These are phyloP conservation scores for Colletotrichum navitas DNA, from an alignment of 2,329 filamentous ascomycete genomes.

Conservation along the genomic window DNA sequence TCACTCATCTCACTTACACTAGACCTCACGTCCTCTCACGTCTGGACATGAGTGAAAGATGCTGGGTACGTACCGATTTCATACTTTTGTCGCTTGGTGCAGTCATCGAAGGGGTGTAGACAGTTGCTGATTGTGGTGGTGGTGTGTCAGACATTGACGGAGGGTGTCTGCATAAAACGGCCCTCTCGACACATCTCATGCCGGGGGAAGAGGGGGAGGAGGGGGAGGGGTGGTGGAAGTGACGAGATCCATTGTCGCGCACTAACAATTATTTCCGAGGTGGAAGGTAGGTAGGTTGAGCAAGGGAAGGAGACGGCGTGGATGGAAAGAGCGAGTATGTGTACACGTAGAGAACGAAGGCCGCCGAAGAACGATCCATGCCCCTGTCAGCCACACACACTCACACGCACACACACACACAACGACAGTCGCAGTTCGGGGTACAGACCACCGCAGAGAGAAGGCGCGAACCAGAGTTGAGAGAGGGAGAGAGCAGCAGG, in stretches of 20 bases:
- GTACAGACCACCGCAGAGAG: conserved; percentile 19
- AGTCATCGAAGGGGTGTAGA: background rate
- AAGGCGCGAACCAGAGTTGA: background rate
- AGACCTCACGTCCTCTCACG: conserved; percentile 12
- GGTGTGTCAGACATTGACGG: conserved; percentile 1
- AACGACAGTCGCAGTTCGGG: conserved; percentile 14
- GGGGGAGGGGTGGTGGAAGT: conserved; percentile 1
- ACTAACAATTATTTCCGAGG: conserved; percentile 40
- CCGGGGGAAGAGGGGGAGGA: background rate
- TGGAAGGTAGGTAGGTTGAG: conserved; percentile 23
- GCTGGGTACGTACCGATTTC: conserved; percentile 16
- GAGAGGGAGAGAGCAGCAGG: conserved; percentile 4
- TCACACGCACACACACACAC: background rate
- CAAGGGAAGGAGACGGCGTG: conserved; percentile 31
- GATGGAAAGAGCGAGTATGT: background rate
- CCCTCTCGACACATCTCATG: conserved; percentile 36
- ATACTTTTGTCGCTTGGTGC: background rate
- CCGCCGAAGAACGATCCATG: conserved; percentile 32
- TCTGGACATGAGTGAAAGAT: background rate
- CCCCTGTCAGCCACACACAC: conserved; percentile 28
- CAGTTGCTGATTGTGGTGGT: background rate
- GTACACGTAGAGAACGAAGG: conserved; percentile 23
- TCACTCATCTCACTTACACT: conserved; percentile 2
- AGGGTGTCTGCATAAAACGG: conserved; percentile 17
- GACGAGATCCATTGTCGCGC: conserved; percentile 33